Percentiles rank a stretch among this genome's conserved stretches.
These are phyloP conservation scores for Hymenoscyphus infarciens DNA, from an alignment of 2,329 filamentous ascomycete genomes.

Conservation along the genomic window DNA sequence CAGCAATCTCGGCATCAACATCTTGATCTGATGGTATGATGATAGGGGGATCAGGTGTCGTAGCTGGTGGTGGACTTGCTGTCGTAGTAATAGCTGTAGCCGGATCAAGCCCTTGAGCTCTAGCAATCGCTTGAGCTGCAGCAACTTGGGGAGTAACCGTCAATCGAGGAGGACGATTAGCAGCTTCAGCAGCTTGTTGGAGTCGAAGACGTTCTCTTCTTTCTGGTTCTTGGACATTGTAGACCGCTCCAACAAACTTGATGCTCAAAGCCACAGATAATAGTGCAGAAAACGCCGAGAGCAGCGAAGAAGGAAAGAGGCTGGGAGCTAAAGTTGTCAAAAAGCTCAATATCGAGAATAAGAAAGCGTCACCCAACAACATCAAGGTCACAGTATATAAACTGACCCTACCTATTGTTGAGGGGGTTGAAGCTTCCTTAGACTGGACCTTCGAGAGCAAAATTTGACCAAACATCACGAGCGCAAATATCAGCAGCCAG, in stretches of 20 bases:
- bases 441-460: conserved; percentile 61
- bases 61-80: neutral
- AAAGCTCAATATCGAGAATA: conserved; percentile 53
- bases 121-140: conserved; percentile 24
- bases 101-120: conserved; percentile 26
- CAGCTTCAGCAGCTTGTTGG: conserved; percentile 27
- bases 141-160: conserved; percentile 28
- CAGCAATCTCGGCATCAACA: conserved; percentile 56
- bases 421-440: conserved; percentile 63
- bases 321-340: conserved; percentile 52
- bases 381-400: conserved; percentile 60
- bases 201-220: conserved; percentile 39
- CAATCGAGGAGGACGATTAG: conserved; percentile 28
- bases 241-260: conserved; percentile 57
- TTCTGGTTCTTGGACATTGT: conserved; percentile 58
- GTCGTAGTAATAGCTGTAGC: neutral
- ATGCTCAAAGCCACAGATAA: conserved; percentile 55
- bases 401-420: conserved; percentile 63
- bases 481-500: conserved; percentile 55
- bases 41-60: conserved; percentile 40
- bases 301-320: conserved; percentile 54
- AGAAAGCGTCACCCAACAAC: conserved; percentile 59
- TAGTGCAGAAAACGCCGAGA: conserved; percentile 51
- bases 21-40: conserved; percentile 64
- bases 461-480: conserved; percentile 58